Evolutionary conservation across 768 basidiomycete species (phyloP), one percentile per base, ranked within the genome.

Genomic region (Sistotremastrum niveocremeum): DNA sequence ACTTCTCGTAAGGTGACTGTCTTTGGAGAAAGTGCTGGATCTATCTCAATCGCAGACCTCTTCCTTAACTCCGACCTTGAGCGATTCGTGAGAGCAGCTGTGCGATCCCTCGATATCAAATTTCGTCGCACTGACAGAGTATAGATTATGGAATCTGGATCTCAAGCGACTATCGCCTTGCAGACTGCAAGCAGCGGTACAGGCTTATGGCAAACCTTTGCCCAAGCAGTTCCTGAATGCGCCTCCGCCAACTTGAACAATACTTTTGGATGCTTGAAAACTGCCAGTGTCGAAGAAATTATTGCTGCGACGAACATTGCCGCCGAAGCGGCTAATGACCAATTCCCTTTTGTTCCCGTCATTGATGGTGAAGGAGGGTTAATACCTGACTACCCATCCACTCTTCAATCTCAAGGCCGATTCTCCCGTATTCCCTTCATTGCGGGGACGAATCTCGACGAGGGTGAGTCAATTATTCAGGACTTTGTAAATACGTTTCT

Each of bases 21-120:
- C 30, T 70, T 70, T 44, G 77, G 76, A n/a, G 66, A 77, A 50
- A 71, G 68, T 37, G 76, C 75, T 6, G 76, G 76, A 6, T 70
- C 75, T 12, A 70, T 70, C 43, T 59, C 58, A 51, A 65, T 65
- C 12, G 55, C 64, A 2, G 57, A 71, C 44, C 62, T 68, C 30
- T 63, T 64, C 46, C 57, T 69, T 38, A 62, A 64, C 50, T 61
- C 59, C 2, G 54, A 50, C 29, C 52, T 66, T 34, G 58, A 57
- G 39, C 54, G 56, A 30, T 47, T 66, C 7, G 66, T 63, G 9
- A 56, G 64, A 30, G 68, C 55, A 30, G 68, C 63, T 1, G 65
- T 65, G 52, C 41, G 64, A n/a, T 30, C 7, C 39, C 35, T 41
- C 12, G 6, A 5, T 9, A 35, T 7, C 34, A 37, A 35, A 40